Conservation (phyloP, 2,329 filamentous ascomycete species). For the Cordyceps javanica region DNA sequence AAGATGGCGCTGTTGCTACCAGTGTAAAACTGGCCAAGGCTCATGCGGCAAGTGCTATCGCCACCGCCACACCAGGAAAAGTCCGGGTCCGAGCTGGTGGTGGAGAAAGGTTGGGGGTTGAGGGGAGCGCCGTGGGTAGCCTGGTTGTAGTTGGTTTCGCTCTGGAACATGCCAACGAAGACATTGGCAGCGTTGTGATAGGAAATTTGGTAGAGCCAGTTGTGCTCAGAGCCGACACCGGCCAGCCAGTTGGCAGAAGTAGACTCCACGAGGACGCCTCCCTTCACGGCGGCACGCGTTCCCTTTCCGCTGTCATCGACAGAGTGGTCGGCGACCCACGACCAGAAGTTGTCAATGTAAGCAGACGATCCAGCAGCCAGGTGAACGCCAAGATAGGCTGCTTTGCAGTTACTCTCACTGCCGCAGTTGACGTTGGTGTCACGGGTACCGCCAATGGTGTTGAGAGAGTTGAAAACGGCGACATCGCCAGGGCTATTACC, state of each 20-base stretch:
- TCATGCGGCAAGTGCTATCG: slow-evolving; percentile 36
- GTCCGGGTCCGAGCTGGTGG: slow-evolving; percentile 35
- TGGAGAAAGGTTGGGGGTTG: slow-evolving; percentile 31
- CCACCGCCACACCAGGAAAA: slow-evolving; percentile 32
- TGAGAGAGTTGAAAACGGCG: slow-evolving; percentile 41
- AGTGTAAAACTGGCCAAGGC: slow-evolving; percentile 34
- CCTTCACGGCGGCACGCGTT: slow-evolving; percentile 40
- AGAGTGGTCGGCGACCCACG: slow-evolving; percentile 42
- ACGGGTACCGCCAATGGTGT: slow-evolving; percentile 39
- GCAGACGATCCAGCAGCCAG: slow-evolving; percentile 37
- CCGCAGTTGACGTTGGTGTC: slow-evolving; percentile 32
- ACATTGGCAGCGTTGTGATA: slow-evolving; percentile 43
- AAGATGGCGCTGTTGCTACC: slow-evolving; percentile 19
- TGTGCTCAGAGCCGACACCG: slow-evolving; percentile 46
- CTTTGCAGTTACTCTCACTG: slow-evolving; percentile 33
- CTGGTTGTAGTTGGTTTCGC: slow-evolving; percentile 42
- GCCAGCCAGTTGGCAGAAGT: slow-evolving; percentile 45
- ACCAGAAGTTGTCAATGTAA: slow-evolving; percentile 50
- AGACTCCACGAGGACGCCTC: slow-evolving; percentile 41
- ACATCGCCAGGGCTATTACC: slow-evolving; percentile 41
- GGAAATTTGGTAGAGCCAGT: slow-evolving; percentile 53
- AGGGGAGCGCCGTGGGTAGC: slow-evolving; percentile 28
- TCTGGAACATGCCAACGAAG: slow-evolving; percentile 44
- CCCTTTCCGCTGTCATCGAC: slow-evolving; percentile 41
- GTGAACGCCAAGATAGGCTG: slow-evolving; percentile 43